Evolutionary conservation across 768 basidiomycete species (phyloP), one percentile per base, ranked within the genome.

Genomic region (Dendrothele bispora): DNA sequence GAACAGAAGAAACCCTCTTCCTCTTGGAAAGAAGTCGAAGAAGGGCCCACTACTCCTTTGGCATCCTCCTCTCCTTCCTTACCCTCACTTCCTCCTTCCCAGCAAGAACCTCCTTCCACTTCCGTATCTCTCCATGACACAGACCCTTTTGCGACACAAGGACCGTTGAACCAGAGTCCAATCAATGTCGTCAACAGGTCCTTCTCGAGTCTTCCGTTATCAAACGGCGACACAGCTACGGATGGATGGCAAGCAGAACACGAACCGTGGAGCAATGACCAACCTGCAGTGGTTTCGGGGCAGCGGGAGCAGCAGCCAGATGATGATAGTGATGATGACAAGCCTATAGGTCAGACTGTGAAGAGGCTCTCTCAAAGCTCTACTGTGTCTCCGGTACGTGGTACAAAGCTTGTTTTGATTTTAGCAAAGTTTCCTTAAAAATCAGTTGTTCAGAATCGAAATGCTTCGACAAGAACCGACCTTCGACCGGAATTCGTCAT

Each of bases 401-500:
- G 28, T 43, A 4, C 3, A 20, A 7, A 28, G 15, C 15, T 20
- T 27, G 18, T 32, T n/a, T n/a, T n/a, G 7, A 20, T 21, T 38
- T 26, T 21, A 27, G 41, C 44, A 6, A 37, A 39, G 24, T 15
- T 40, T 37, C 24, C n/a, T 32, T 32, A 24, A 20, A n/a, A 22
- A 49, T n/a, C 40, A 37, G 22, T 34, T 15, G 15, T 30, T 4
- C 29, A 5, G 24, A 29, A 24, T 36, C 41, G 27, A 14, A 43
- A 22, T 34, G 21, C 39, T 1, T 39, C 42, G n/a, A 39, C 25
- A 12, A 35, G 35, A 21, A 18, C n/a, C 35, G 44, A 82, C 42
- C 57, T 86, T 29, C 80, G 77, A 47, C 88, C 90, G 18, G 71
- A 88, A 21, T 98, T 97, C 62, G 64, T 79, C 7, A 91, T 99